Percentiles rank a stretch among this genome's conserved stretches.
phyloP scores from a whole-genome alignment of 768 basidiomycete species.

The Pleurotus citrinopileatus region DNA sequence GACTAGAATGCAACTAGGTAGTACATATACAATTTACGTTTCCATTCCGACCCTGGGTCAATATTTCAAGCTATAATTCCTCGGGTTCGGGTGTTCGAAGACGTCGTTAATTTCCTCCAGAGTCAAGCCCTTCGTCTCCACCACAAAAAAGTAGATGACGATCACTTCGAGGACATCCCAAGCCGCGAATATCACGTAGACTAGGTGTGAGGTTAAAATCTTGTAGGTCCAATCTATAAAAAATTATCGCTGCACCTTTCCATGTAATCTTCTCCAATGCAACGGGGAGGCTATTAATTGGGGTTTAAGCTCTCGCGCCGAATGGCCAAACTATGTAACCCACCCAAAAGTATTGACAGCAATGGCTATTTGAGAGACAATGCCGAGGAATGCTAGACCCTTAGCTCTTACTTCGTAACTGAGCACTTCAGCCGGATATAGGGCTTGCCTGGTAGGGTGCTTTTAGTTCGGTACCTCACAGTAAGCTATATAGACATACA shows the following conservation, averaged over 20 bases:
- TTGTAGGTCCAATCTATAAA: constrained; percentile 35
- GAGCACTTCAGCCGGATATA: constrained; percentile 54
- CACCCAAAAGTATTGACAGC: constrained; percentile 52
- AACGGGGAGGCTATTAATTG: constrained; percentile 35
- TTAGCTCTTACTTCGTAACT: constrained; percentile 49
- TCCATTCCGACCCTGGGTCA: not conserved
- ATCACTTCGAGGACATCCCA: constrained; percentile 48
- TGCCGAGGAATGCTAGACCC: constrained; percentile 47
- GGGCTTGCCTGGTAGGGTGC: constrained; percentile 43
- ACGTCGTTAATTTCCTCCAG: constrained; percentile 57
- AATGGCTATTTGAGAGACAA: constrained; percentile 38
- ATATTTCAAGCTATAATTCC: constrained; percentile 27
- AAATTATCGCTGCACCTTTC: constrained; percentile 40
- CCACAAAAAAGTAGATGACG: constrained; percentile 43
- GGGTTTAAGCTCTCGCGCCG: constrained; percentile 2
- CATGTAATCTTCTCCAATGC: constrained; percentile 41
- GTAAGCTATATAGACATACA: constrained; percentile 29
- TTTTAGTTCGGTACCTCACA: too few species aligned
- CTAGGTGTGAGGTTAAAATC: constrained; percentile 39
- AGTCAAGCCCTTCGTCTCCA: constrained; percentile 46
- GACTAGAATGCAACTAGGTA: too few species aligned
- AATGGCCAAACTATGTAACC: constrained; percentile 12
- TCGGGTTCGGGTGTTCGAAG: constrained; percentile 49
- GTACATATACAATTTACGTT: not conserved
- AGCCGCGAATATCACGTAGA: constrained; percentile 45